Base-by-base conservation (phyloP, 1,284 basidiomycete genomes). In the Trichosporon sp. region DNA sequence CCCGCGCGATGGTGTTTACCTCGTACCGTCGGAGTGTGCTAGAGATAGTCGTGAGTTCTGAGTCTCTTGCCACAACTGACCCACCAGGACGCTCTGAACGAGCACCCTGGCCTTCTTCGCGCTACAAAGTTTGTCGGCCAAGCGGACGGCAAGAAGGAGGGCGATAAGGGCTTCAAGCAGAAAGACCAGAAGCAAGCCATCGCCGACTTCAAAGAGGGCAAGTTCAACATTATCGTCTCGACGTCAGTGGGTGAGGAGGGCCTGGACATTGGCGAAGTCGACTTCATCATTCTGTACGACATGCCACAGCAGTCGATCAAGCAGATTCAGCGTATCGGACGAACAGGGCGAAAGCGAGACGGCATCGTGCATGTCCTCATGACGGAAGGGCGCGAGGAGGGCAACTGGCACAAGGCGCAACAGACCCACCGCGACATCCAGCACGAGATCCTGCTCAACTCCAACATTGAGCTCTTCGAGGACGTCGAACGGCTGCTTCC, bases 231-330 rank as follows among this genome's bases (percentile, higher is more conserved):
- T 32, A 83, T 99, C 4, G 95, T 99, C 1, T 90, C 95, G 0
- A 99, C 96, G 0, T 96, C 91, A 3, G 94, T 99, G 64, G 96
- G 96, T 31, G 96, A 99, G 81, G 96, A 99, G 79, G 96, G 96
- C 66, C 83, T 99, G n/a, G 96, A 99, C 77, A 99, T 99, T 64
- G 96, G 96, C 56, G 95, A 97, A 74, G 89, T 99, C n/a, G 96
- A 99, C 77, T 84, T 95, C 74, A 96, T 97, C 61, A 84, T 97
- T 46, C 96, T 95, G 74, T 99, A 99, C 78, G 96, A 99, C 72
- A 89, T 95, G 37, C 92, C 95, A 72, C 97, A 95, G 81, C 92
- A 92, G 13, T 91, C 95, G 0, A 94, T 98, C 69, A 91, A 95
- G 65, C 73, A 96, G 92, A 86, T 99, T 16, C 96, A 99, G 86